Evolutionary conservation across 345 rosid genomes (phyloP).

Genomic region (Populus simonii): DNA sequence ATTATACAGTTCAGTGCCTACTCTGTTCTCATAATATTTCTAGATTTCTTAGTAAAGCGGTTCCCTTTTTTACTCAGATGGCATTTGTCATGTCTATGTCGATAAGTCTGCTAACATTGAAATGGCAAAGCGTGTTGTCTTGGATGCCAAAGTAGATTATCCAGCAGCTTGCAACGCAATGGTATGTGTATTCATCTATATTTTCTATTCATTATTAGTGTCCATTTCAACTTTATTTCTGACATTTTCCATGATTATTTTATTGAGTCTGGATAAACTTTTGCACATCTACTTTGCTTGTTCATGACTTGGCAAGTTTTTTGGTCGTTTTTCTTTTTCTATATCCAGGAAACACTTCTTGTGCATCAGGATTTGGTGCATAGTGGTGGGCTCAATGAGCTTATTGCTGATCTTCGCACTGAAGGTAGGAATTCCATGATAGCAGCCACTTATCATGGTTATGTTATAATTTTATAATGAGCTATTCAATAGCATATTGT

Average conservation of each 20-base stretch:
- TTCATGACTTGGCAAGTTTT: neutral
- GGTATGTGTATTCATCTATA: conserved; percentile 39
- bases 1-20: conserved; percentile 8
- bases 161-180: conserved; percentile 98
- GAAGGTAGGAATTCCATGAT: conserved; percentile 47
- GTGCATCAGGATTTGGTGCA: conserved; percentile 79
- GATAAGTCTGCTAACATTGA: conserved; percentile 83
- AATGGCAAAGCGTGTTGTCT: conserved; percentile 74
- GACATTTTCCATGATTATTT: neutral
- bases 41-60: conserved; percentile 9
- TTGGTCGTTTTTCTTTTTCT: conserved; percentile 3
- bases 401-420: conserved; percentile 50
- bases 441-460: neutral
- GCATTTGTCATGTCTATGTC: conserved; percentile 91
- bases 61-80: conserved; percentile 51
- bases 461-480: neutral
- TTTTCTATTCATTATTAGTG: neutral
- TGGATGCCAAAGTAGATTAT: conserved; percentile 92
- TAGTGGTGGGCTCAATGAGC: conserved; percentile 50
- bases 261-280: neutral
- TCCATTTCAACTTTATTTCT: neutral
- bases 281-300: neutral
- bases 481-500: neutral
- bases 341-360: conserved; percentile 87
- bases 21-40: conserved; percentile 6